Percentiles rank a stretch among this genome's conserved stretches.
Conservation (phyloP, 768 basidiomycete species). For the Galerina marginata region DNA sequence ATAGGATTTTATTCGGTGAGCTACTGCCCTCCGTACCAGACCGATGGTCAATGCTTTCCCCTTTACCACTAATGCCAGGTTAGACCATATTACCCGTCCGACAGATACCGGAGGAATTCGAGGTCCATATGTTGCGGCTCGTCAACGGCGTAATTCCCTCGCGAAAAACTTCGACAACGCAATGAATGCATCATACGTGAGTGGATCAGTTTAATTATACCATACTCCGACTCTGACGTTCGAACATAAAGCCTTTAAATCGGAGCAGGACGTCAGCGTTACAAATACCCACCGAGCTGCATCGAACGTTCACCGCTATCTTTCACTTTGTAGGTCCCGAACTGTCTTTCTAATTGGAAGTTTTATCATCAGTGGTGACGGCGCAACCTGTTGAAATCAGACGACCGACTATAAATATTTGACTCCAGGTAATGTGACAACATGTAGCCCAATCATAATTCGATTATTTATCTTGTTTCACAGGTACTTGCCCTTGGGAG, state of each 20-base stretch:
- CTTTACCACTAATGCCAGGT: background rate
- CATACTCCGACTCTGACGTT: no score
- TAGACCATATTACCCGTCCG: background rate
- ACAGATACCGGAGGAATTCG: background rate
- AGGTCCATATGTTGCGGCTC: constrained; percentile 1
- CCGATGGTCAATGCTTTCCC: no score
- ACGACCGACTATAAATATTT: background rate
- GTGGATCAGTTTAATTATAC: no score
- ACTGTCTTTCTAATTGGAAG: no score
- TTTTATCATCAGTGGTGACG: background rate
- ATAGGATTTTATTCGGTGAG: no score
- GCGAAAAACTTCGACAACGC: background rate
- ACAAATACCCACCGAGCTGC: no score
- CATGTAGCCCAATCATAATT: constrained; percentile 3
- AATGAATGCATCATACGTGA: no score
- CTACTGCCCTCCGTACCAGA: no score
- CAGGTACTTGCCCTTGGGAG: background rate
- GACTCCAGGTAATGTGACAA: background rate
- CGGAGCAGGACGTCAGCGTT: no score
- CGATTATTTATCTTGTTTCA: constrained; percentile 5
- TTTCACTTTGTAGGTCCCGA: no score
- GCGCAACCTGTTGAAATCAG: background rate
- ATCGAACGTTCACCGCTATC: no score
- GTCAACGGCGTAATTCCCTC: constrained; percentile 10
- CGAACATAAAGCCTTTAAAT: no score